Evolutionary conservation across 768 basidiomycete genomes (phyloP).

Genomic region (Cystofilobasidium ferigula): DNA sequence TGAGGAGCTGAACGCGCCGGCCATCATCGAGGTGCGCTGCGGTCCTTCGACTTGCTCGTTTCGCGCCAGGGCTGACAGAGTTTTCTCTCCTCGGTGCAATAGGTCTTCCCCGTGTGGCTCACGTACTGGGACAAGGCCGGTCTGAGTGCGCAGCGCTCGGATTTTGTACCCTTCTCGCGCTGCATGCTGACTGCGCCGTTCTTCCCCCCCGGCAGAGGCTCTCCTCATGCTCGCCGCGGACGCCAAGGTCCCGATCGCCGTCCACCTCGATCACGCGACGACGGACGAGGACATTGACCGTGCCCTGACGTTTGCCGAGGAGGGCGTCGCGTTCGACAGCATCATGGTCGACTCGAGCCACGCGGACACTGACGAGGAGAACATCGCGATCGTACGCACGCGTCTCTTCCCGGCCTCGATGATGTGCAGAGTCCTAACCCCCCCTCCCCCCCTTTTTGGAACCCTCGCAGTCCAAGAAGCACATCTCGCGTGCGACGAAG

Average conservation of each 20-base stretch:
- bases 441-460: background rate
- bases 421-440: too few relatives aligned
- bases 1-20: conserved; percentile 35
- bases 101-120: conserved; percentile 37
- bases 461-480: conserved; percentile 20
- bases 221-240: conserved; percentile 31
- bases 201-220: conserved; percentile 3
- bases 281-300: conserved; percentile 37
- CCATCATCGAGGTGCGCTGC: conserved; percentile 30
- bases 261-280: conserved; percentile 39
- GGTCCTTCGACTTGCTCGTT: background rate
- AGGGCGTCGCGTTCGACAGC: conserved; percentile 38
- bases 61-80: too few relatives aligned
- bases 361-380: conserved; percentile 37
- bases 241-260: conserved; percentile 38
- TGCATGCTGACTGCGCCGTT: background rate
- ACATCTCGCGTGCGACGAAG: conserved; percentile 36
- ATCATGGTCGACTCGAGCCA: conserved; percentile 41
- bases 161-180: background rate
- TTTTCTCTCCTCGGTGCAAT: background rate
- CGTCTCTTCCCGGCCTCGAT: background rate
- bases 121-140: conserved; percentile 33
- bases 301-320: conserved; percentile 38
- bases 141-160: conserved; percentile 27
- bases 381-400: conserved; percentile 32